phyloP scores from a whole-genome alignment of 148 eudicot genomes.

The Cornus suecica region DNA sequence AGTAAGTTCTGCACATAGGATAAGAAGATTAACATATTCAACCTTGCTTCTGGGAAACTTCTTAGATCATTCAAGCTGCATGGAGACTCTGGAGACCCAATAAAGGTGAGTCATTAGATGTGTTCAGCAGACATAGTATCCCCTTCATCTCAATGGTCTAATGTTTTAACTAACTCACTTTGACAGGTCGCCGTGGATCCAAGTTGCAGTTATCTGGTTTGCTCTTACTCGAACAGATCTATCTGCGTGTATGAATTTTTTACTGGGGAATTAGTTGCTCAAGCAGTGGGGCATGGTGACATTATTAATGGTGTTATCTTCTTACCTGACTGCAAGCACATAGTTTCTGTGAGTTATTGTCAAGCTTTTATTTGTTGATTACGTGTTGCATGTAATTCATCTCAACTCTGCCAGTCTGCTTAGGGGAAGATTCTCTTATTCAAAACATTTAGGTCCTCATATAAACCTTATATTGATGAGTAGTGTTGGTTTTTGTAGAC shows the following conservation, averaged over 20 bases:
- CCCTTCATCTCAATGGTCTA: slow-evolving; percentile 17
- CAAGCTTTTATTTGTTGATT: neutral
- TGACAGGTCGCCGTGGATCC: slow-evolving; percentile 48
- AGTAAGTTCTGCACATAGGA: slow-evolving; percentile 30
- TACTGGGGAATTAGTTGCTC: slow-evolving; percentile 52
- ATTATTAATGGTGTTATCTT: slow-evolving; percentile 45
- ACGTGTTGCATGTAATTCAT: neutral
- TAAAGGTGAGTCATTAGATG: slow-evolving; percentile 32
- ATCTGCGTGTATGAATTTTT: slow-evolving; percentile 46
- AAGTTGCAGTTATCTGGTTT: slow-evolving; percentile 54
- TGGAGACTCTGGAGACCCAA: slow-evolving; percentile 42
- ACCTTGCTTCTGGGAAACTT: slow-evolving; percentile 38
- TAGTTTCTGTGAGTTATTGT: slow-evolving; percentile 46
- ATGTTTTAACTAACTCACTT: slow-evolving; percentile 9
- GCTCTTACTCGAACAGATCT: slow-evolving; percentile 48
- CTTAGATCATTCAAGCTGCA: slow-evolving; percentile 38
- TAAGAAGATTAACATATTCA: slow-evolving; percentile 45
- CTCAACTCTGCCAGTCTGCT: neutral
- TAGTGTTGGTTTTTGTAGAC: neutral
- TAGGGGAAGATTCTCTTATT: neutral
- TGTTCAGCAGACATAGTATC: neutral
- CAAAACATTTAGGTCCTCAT: neutral
- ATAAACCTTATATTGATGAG: neutral
- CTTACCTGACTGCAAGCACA: slow-evolving; percentile 53
- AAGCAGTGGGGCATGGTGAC: slow-evolving; percentile 52